Conservation (phyloP, 108 stramenopile genomes). For the Nitzschia sp. region DNA sequence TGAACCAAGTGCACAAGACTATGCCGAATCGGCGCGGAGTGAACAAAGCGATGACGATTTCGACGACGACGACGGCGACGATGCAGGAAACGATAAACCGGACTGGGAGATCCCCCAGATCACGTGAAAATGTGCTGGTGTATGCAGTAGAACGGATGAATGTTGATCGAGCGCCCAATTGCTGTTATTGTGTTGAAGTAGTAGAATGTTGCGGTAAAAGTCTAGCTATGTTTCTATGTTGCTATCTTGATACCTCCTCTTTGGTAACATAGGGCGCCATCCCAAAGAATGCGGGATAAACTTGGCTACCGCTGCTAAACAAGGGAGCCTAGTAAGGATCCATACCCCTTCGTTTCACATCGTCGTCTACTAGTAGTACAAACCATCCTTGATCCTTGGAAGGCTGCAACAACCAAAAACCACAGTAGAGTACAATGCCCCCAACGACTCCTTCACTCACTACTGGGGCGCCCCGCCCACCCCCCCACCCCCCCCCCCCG, state of each 20-base stretch:
- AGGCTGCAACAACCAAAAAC: slow-evolving; percentile 75
- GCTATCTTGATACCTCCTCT: slow-evolving; percentile 12
- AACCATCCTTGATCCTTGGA: slow-evolving; percentile 92
- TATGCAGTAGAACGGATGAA: no score
- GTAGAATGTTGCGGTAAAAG: no score
- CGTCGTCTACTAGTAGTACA: slow-evolving; percentile 89
- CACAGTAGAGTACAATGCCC: no score
- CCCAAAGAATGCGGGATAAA: slow-evolving; percentile 84
- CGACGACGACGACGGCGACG: background rate
- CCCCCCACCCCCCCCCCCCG: no score
- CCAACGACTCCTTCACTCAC: no score
- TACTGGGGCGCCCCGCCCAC: no score
- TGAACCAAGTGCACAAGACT: slow-evolving; percentile 5
- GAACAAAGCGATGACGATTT: background rate
- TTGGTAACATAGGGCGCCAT: slow-evolving; percentile 66
- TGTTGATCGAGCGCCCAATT: slow-evolving; percentile 2
- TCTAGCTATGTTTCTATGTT: no score
- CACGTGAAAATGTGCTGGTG: no score
- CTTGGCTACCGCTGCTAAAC: slow-evolving; percentile 55
- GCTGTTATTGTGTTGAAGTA: no score
- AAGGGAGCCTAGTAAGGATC: slow-evolving; percentile 38
- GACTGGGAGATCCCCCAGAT: slow-evolving; percentile 12
- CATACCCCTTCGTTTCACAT: slow-evolving; percentile 68
- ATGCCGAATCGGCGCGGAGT: background rate
- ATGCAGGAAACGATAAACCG: background rate